Evolutionary conservation across 306 rosid genomes (phyloP).

Genomic region (Pterocarpus macrocarpus): DNA sequence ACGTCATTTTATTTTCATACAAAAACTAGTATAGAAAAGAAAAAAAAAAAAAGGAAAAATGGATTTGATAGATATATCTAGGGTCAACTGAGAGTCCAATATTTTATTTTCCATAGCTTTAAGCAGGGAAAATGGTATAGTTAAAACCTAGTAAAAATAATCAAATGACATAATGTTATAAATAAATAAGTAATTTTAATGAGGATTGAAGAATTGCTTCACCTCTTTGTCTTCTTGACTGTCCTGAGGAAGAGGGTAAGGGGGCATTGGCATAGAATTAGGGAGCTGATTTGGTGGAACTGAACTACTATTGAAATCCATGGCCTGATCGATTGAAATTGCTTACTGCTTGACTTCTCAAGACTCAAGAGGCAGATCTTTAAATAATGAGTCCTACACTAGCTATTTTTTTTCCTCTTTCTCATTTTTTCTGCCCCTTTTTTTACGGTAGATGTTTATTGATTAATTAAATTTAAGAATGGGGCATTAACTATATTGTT

Average conservation of each 20-base stretch:
- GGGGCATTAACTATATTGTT: too few relatives aligned
- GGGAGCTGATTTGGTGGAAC: slow-evolving; percentile 3
- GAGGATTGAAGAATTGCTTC: neutral
- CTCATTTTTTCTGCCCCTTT: neutral
- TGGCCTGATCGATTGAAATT: neutral
- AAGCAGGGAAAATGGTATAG: neutral
- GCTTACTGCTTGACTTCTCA: neutral
- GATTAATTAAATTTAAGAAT: too few relatives aligned
- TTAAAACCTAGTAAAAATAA: neutral
- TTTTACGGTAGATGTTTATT: too few relatives aligned
- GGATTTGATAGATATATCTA: neutral
- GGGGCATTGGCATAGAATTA: neutral
- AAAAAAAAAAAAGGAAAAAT: neutral
- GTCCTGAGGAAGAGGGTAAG: neutral
- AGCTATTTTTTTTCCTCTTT: neutral
- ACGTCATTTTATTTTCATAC: neutral
- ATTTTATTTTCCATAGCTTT: neutral
- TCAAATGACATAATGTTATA: neutral
- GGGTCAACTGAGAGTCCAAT: neutral
- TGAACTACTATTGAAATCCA: slow-evolving; percentile 3
- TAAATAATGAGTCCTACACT: neutral
- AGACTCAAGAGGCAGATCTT: neutral
- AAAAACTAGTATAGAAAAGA: neutral
- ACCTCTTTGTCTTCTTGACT: slow-evolving; percentile 8
- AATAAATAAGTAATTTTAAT: neutral